Percentiles rank a stretch among this genome's conserved stretches.
phyloP scores from a whole-genome alignment of 2,329 filamentous ascomycete genomes.

The Macrophomina phaseolina region DNA sequence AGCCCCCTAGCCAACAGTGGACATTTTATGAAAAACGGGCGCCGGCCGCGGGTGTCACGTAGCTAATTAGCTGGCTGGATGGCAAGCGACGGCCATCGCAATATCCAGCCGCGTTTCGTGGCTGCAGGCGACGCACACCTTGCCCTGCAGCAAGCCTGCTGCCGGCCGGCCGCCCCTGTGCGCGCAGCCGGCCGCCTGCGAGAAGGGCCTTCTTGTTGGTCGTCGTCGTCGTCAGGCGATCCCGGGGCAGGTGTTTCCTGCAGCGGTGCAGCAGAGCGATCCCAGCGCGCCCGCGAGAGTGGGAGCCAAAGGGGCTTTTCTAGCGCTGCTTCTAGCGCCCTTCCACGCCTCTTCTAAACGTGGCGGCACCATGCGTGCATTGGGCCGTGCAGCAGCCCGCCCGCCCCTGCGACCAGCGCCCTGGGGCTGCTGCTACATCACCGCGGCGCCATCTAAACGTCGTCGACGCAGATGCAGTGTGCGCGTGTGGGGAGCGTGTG shows the following conservation, averaged over 20 bases:
- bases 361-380: constrained; percentile 27
- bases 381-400: constrained; percentile 24
- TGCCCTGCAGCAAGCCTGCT: neutral
- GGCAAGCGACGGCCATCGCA: constrained; percentile 23
- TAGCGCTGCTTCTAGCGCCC: constrained; percentile 32
- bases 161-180: constrained; percentile 19
- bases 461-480: neutral
- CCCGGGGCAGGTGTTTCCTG: constrained; percentile 15
- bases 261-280: constrained; percentile 30
- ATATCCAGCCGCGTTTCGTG: constrained; percentile 26
- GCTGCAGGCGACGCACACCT: constrained; percentile 6
- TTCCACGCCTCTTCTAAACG: constrained; percentile 32
- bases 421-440: constrained; percentile 27
- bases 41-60: constrained; percentile 11
- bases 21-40: constrained; percentile 15
- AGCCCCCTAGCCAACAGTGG: neutral
- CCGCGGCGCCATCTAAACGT: constrained; percentile 8
- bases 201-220: constrained; percentile 18
- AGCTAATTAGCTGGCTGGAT: constrained; percentile 16
- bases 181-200: constrained; percentile 10
- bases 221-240: constrained; percentile 15
- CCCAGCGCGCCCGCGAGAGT: constrained; percentile 26
- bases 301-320: constrained; percentile 26
- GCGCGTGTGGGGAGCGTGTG: constrained; percentile 3
- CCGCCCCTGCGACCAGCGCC: constrained; percentile 27